phyloP scores from a whole-genome alignment of 73 alveolate species.

The Uronychia binucleata region DNA sequence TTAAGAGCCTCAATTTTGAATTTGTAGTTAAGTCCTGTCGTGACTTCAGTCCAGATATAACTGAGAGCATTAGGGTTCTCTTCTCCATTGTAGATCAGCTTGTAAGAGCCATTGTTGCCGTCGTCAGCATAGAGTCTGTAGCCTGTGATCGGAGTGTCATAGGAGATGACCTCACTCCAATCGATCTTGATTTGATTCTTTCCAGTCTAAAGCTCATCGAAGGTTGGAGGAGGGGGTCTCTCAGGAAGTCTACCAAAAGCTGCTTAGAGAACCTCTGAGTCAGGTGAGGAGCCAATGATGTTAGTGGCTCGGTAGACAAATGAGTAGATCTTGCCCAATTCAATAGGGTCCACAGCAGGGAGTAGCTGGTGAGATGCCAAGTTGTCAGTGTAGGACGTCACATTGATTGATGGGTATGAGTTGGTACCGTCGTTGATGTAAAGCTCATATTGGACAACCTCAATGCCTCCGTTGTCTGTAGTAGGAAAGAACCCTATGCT shows the following conservation, averaged over 20 bases:
- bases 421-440: constrained; percentile 29
- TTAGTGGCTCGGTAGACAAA: constrained; percentile 31
- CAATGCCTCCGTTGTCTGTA: constrained; percentile 52
- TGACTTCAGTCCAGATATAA: constrained; percentile 25
- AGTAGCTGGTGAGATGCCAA: constrained; percentile 32
- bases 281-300: constrained; percentile 32
- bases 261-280: constrained; percentile 22
- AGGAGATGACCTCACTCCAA: constrained; percentile 50
- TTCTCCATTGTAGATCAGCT: constrained; percentile 30
- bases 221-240: constrained; percentile 42
- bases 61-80: constrained; percentile 51
- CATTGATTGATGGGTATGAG: too few relatives aligned
- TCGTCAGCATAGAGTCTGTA: constrained; percentile 49
- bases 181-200: constrained; percentile 23
- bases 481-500: constrained; percentile 9
- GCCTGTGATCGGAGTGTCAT: constrained; percentile 56
- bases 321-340: constrained; percentile 39
- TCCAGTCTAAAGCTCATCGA: constrained; percentile 29
- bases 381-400: constrained; percentile 50
- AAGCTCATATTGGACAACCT: constrained; percentile 22
- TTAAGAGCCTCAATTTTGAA: constrained; percentile 41
- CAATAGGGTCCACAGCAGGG: constrained; percentile 13
- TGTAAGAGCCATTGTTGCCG: constrained; percentile 45
- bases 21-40: constrained; percentile 34
- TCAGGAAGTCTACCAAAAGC: constrained; percentile 54